Evolutionary conservation across 73 alveolate species (phyloP).

Genomic region (Paramecium sonneborni): DNA sequence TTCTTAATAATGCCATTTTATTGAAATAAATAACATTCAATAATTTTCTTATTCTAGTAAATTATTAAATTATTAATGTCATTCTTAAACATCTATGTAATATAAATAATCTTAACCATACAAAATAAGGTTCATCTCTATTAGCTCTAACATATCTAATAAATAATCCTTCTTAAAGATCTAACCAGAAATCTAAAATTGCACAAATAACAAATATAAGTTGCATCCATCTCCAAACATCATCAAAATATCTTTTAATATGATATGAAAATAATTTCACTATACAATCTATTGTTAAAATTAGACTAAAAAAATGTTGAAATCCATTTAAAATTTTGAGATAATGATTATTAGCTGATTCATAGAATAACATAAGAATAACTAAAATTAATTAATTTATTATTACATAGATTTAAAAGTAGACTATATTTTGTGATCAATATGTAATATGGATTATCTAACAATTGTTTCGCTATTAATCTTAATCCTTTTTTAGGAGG

Average conservation of each 20-base stretch:
- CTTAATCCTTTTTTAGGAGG: conserved; percentile 37
- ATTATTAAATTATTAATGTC: background rate
- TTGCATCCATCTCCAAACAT: conserved; percentile 14
- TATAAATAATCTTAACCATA: background rate
- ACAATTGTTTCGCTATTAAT: background rate
- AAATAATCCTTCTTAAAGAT: background rate
- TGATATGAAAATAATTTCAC: conserved; percentile 8
- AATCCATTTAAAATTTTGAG: background rate
- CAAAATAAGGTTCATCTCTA: conserved; percentile 35
- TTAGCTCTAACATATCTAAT: background rate
- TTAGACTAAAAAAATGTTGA: background rate
- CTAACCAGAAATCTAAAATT: background rate
- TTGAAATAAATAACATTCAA: conserved; percentile 27
- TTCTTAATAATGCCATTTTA: conserved; percentile 19
- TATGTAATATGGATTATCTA: background rate
- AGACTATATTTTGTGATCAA: background rate
- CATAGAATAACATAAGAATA: background rate
- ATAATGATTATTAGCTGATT: background rate
- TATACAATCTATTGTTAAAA: background rate
- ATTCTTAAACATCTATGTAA: conserved; percentile 12
- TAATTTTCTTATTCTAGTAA: background rate
- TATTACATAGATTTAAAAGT: background rate
- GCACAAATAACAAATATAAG: conserved; percentile 15
- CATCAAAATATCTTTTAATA: conserved; percentile 38
- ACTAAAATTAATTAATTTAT: background rate